phyloP scores from a whole-genome alignment of 2,329 filamentous ascomycete species.

The Tetracladium maxilliforme region DNA sequence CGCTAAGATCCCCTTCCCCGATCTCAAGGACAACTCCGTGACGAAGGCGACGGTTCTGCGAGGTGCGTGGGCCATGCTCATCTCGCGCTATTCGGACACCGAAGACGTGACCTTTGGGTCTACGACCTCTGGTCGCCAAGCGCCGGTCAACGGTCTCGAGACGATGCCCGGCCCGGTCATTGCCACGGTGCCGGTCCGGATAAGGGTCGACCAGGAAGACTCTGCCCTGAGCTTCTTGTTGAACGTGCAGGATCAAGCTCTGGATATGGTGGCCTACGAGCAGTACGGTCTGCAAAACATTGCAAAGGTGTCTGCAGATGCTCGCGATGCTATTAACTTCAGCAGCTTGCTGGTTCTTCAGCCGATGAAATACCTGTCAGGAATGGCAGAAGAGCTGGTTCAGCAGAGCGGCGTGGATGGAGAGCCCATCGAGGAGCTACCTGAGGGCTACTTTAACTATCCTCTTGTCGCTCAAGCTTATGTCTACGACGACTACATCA shows the following conservation, averaged over 20 bases:
- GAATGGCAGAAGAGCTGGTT: too few species aligned
- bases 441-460: too few species aligned
- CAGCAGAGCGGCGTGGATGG: too few species aligned
- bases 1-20: too few species aligned
- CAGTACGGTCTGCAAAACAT: too few species aligned
- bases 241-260: neutral
- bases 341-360: conserved; percentile 9
- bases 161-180: conserved; percentile 25
- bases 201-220: conserved; percentile 3
- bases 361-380: too few species aligned
- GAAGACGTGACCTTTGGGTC: conserved; percentile 22
- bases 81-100: conserved; percentile 17
- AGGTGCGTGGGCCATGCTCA: conserved; percentile 21
- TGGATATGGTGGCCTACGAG: conserved; percentile 1
- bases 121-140: conserved; percentile 22
- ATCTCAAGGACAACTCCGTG: too few species aligned
- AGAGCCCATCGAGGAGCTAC: too few species aligned
- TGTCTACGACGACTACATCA: too few species aligned
- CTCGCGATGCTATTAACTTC: conserved; percentile 9
- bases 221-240: too few species aligned
- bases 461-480: too few species aligned
- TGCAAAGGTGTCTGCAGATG: too few species aligned
- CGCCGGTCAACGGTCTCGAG: conserved; percentile 19
- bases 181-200: conserved; percentile 22
- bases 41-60: conserved; percentile 17